Evolutionary conservation across 257 asterid species (phyloP).

Genomic region (Buddleja alternifolia): DNA sequence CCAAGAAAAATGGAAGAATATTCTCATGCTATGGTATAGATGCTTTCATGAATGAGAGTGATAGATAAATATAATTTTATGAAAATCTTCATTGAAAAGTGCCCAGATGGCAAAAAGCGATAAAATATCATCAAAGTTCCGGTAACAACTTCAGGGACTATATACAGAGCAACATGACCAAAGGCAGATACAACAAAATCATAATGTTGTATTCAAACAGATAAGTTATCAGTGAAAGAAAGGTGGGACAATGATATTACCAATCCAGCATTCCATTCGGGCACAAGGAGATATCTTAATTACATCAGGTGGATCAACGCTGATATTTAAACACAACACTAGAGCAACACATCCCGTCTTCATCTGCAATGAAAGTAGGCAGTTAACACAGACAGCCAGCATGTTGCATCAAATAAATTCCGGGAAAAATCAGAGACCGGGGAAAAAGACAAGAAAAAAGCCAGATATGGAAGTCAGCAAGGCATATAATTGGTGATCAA

Average conservation of each 20-base stretch:
- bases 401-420: neutral
- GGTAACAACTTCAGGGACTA: neutral
- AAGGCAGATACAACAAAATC: slow-evolving; percentile 18
- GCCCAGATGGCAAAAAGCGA: neutral
- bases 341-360: slow-evolving; percentile 99
- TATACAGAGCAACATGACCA: slow-evolving; percentile 4
- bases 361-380: slow-evolving; percentile 71
- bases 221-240: slow-evolving; percentile 13
- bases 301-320: slow-evolving; percentile 98
- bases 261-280: slow-evolving; percentile 99
- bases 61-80: neutral
- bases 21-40: neutral
- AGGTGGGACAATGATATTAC: slow-evolving; percentile 48
- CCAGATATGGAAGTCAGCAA: neutral
- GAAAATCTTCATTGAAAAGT: neutral
- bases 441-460: neutral
- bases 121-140: neutral
- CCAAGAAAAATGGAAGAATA: neutral
- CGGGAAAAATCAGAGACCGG: neutral
- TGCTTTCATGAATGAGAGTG: neutral
- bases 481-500: neutral
- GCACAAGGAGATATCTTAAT: slow-evolving; percentile 99
- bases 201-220: neutral
- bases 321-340: slow-evolving; percentile 91
- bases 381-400: slow-evolving; percentile 16